Conservation (phyloP, 768 basidiomycete genomes). For the Collybia mongolica region DNA sequence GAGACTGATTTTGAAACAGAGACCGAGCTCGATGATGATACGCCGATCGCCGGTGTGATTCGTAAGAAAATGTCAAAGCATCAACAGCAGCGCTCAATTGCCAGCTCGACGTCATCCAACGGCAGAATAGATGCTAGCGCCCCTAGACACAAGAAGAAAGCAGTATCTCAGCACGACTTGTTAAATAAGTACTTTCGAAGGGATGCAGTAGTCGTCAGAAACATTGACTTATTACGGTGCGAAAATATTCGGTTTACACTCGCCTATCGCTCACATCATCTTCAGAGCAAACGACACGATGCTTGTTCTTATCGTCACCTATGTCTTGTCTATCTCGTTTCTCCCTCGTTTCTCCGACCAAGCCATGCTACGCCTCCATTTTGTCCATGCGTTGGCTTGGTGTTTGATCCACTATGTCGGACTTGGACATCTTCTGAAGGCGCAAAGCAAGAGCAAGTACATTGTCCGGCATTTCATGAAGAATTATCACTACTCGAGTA, state of each 20-base stretch:
- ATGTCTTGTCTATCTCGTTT: conserved; percentile 58
- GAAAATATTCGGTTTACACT: conserved; percentile 15
- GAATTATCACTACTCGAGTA: conserved; percentile 84
- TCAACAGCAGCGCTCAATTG: conserved; percentile 27
- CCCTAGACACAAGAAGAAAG: conserved; percentile 22
- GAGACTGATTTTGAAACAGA: conserved; percentile 74
- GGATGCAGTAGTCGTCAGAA: conserved; percentile 77
- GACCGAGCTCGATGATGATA: conserved; percentile 48
- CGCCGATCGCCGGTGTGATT: conserved; percentile 8
- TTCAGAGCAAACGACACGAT: conserved; percentile 82
- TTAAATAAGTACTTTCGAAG: conserved; percentile 88
- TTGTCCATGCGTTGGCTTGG: conserved; percentile 83
- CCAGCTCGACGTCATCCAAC: conserved; percentile 30
- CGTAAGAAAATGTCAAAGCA: conserved; percentile 25
- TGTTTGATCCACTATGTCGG: conserved; percentile 85
- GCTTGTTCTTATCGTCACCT: conserved; percentile 71
- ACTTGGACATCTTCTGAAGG: conserved; percentile 78
- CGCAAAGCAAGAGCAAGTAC: conserved; percentile 85
- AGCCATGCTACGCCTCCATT: conserved; percentile 65
- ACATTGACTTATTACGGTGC: conserved; percentile 85
- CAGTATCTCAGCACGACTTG: conserved; percentile 82
- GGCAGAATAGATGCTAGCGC: conserved; percentile 13
- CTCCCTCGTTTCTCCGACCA: conserved; percentile 53
- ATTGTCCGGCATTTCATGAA: conserved; percentile 92
- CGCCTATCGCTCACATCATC: neutral